phyloP scores from a whole-genome alignment of 2,329 filamentous ascomycete genomes.

The Macroventuria anomochaeta region DNA sequence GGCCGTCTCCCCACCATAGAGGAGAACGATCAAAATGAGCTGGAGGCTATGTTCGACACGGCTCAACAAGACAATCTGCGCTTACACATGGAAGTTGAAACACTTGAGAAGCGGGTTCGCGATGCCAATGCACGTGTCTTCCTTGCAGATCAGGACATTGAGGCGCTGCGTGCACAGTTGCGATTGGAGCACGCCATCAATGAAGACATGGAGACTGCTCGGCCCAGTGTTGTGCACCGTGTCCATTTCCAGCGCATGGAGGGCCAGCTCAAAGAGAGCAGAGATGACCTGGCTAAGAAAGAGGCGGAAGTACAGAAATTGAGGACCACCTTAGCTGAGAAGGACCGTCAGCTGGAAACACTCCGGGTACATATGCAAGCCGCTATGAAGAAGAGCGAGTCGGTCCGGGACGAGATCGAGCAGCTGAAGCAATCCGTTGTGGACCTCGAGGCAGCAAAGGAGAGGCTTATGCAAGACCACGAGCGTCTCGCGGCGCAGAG shows the following conservation, averaged over 20 bases:
- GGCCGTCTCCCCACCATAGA: conserved; percentile 41
- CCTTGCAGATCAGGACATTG: conserved; percentile 31
- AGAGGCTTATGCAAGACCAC: conserved; percentile 43
- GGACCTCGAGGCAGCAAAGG: conserved; percentile 37
- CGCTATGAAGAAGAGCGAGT: conserved; percentile 20
- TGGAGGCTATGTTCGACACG: conserved; percentile 46
- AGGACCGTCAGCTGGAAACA: conserved; percentile 28
- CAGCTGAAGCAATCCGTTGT: conserved; percentile 30
- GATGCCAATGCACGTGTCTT: conserved; percentile 41
- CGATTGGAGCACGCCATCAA: conserved; percentile 36
- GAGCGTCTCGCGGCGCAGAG: conserved; percentile 37
- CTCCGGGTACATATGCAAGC: conserved; percentile 29
- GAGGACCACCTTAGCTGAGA: conserved; percentile 21
- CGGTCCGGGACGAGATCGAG: conserved; percentile 38
- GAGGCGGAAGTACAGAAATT: conserved; percentile 32
- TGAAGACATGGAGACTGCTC: conserved; percentile 38
- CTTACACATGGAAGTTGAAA: conserved; percentile 37
- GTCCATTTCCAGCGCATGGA: conserved; percentile 46
- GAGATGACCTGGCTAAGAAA: conserved; percentile 27
- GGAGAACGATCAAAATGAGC: conserved; percentile 42
- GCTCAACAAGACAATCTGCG: conserved; percentile 45
- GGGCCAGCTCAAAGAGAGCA: conserved; percentile 37
- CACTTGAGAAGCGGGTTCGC: conserved; percentile 37
- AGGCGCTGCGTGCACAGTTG: conserved; percentile 34
- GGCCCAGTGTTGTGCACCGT: conserved; percentile 42